phyloP scores from a whole-genome alignment of 2,329 filamentous ascomycete species.

The Cryphonectria carpinicola region DNA sequence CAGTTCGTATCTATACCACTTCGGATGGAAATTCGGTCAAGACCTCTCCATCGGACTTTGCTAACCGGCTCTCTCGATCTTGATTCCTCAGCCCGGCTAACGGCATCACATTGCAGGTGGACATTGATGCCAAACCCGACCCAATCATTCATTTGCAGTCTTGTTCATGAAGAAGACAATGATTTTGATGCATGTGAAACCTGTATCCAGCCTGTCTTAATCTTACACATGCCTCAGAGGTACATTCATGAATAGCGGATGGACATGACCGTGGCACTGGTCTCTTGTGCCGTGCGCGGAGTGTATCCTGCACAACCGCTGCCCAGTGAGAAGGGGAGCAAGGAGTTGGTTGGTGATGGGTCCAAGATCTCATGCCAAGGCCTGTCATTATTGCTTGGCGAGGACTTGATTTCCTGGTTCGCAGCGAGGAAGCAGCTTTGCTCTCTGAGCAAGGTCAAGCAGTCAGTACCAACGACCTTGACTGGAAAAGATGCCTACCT shows the following conservation, averaged over 20 bases:
- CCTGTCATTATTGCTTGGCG: slow-evolving; percentile 3
- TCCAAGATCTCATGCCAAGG: not conserved
- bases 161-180: not conserved
- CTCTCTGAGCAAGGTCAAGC: not conserved
- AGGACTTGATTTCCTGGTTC: not conserved
- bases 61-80: not conserved
- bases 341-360: not conserved
- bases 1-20: not conserved
- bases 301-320: not conserved
- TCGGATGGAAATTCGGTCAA: not conserved
- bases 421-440: not conserved
- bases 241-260: not conserved
- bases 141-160: not conserved
- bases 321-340: not conserved
- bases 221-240: not conserved
- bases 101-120: not conserved
- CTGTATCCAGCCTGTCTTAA: not conserved
- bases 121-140: not conserved
- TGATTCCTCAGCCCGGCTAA: not conserved
- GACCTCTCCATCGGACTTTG: not conserved
- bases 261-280: not conserved
- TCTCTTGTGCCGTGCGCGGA: not conserved
- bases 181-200: not conserved
- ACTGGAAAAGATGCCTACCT: not conserved
- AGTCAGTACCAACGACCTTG: not conserved